Base-by-base conservation (phyloP, 768 basidiomycete genomes). In the Leccinum incarnatum region DNA sequence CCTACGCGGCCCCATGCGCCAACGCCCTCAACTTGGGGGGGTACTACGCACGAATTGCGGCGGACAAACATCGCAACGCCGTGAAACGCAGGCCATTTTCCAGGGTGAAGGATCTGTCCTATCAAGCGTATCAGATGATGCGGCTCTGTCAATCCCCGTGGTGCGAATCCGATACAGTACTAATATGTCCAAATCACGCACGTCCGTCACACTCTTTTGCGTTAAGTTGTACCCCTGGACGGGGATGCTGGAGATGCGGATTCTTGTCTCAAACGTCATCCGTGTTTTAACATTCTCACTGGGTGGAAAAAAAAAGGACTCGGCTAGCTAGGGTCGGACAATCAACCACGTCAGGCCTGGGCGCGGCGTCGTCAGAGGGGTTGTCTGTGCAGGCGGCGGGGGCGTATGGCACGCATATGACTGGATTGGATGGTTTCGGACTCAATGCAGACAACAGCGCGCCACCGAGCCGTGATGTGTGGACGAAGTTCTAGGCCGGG, bases 81-180 rank as follows among this genome's bases (percentile, higher is more conserved):
- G 66, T 68, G 66, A 67, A 67, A 68, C 66, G 60, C 19, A 42
- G 60, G 23, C 47, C 30, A 17, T 59, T 52, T 51, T 58, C 40
- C 30, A 55, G 59, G 56, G 54, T 53, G 55, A 25, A 29, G 42
- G 47, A 32, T 52, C 52, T 27, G 63, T 56, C 65, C 67, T 69
- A 67, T 69, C 67, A 68, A 52, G 56, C 67, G 67, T 68, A 67
- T 68, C 67, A 69, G 67, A 69, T 45, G 42, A 45, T 67, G 5
- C 34, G 66, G 57, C 48, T 50, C 62, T 64, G 60, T 66, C 65
- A 59, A 50, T 36, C 12, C 29, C 30, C 23, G 3, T 37, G 36
- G 37, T 62, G 64, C 54, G 64, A 66, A 58, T 63, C 59, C 49
- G 60, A 53, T 32, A 12, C 21, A 25, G 21, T 23, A 12, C 23